A percentile compares a stretch with the other conserved stretches of the same genome.
phyloP scores from a whole-genome alignment of 768 basidiomycete species.

The Pleurotus citrinopileatus region DNA sequence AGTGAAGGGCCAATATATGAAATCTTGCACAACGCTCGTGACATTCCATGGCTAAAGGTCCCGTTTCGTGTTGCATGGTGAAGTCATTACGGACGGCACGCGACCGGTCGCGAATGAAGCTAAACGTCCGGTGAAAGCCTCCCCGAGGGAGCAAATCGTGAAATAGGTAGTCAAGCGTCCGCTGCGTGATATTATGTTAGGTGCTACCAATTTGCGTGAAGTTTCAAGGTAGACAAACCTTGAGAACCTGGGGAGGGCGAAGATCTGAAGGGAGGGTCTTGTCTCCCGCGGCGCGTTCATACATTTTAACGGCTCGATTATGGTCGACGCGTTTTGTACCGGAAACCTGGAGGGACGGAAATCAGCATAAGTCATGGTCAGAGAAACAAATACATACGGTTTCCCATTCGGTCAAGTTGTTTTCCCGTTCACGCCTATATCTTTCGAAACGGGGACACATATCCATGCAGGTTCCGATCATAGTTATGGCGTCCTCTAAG shows the following conservation, averaged over 20 bases:
- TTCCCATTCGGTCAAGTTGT: constrained; percentile 85
- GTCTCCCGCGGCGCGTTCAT: constrained; percentile 92
- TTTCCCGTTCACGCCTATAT: constrained; percentile 86
- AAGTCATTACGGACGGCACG: constrained; percentile 91
- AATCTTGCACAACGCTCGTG: constrained; percentile 93
- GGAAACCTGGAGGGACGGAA: constrained; percentile 55
- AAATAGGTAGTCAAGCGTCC: constrained; percentile 91
- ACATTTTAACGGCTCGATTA: constrained; percentile 87
- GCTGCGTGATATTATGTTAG: constrained; percentile 36
- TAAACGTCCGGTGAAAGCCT: constrained; percentile 68
- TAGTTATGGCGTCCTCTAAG: constrained; percentile 88
- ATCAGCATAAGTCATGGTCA: constrained; percentile 17
- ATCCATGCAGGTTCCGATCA: constrained; percentile 86
- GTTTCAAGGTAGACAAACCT: constrained; percentile 39
- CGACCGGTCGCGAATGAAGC: constrained; percentile 91
- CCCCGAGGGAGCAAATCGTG: constrained; percentile 69
- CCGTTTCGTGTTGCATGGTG: constrained; percentile 85
- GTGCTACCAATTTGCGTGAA: too few relatives aligned
- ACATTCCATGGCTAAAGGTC: constrained; percentile 77
- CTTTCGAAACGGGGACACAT: constrained; percentile 97
- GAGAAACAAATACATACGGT: constrained; percentile 54
- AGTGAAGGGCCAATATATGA: constrained; percentile 82
- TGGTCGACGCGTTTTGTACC: constrained; percentile 87
- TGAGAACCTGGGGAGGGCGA: constrained; percentile 80
- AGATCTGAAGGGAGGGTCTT: constrained; percentile 90